Evolutionary conservation across 2,329 filamentous ascomycete genomes (phyloP).

Genomic region (Leptodontidium sp.): DNA sequence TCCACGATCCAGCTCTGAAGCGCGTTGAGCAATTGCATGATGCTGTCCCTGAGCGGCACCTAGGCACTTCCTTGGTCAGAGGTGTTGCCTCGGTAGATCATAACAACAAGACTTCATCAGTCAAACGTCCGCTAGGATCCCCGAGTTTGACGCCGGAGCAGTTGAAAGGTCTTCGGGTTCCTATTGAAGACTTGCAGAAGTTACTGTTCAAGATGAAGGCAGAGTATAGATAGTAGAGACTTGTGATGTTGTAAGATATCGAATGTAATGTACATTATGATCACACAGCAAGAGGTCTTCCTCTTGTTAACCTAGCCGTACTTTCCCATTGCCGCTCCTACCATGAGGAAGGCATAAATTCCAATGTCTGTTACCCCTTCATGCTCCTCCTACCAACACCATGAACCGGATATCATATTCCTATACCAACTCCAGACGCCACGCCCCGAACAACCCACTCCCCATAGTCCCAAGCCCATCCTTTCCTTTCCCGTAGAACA

Average conservation of each 20-base stretch:
- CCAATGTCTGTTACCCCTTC: not conserved
- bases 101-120: not conserved
- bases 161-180: slow-evolving; percentile 33
- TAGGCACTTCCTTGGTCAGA: not conserved
- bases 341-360: not conserved
- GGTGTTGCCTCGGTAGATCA: not conserved
- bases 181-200: slow-evolving; percentile 27
- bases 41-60: not conserved
- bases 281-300: not conserved
- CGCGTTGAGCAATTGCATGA: not conserved
- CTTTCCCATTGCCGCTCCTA: not conserved
- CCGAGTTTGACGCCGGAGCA: slow-evolving; percentile 23
- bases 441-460: not conserved
- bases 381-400: too few relatives aligned
- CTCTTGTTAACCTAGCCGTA: not conserved
- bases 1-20: not conserved
- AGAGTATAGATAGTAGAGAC: slow-evolving; percentile 16
- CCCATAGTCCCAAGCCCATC: not conserved
- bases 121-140: slow-evolving; percentile 15
- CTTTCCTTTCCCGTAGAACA: not conserved
- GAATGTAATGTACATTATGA: slow-evolving; percentile 7
- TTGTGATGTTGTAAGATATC: slow-evolving; percentile 8
- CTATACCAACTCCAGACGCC: not conserved
- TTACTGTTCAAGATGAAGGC: slow-evolving; percentile 29
- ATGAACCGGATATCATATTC: not conserved